These are phyloP conservation scores for Solanum appendiculatum DNA, from an alignment of 257 asterid genomes.

Conservation along the genomic window DNA sequence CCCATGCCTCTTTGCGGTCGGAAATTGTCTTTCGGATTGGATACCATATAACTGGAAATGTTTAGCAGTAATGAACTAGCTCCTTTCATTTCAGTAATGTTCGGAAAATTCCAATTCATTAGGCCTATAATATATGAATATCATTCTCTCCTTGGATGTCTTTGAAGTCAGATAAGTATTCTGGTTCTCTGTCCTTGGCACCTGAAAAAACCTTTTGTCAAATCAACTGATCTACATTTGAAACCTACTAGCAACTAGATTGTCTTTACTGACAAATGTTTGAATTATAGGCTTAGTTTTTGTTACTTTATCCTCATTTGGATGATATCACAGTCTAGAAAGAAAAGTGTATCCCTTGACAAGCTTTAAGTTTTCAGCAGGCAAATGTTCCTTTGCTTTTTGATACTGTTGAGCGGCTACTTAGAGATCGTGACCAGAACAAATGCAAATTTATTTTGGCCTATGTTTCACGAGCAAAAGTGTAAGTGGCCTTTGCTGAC, in stretches of 20 bases:
- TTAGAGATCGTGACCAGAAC: conserved; percentile 19
- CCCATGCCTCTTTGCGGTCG: background rate
- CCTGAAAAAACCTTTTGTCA: background rate
- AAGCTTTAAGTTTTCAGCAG: conserved; percentile 80
- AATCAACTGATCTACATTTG: background rate
- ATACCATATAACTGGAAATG: background rate
- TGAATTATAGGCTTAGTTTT: background rate
- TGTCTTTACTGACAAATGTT: background rate
- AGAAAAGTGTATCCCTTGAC: conserved; percentile 34
- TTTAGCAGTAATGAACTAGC: background rate
- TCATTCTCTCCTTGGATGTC: background rate
- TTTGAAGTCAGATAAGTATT: background rate
- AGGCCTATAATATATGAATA: background rate
- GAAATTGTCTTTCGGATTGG: background rate
- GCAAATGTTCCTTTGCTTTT: conserved; percentile 66
- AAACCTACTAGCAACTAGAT: background rate
- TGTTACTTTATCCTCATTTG: background rate
- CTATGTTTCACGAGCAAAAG: conserved; percentile 78
- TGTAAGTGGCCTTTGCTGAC: conserved; percentile 31
- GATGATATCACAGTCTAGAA: background rate
- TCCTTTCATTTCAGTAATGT: background rate
- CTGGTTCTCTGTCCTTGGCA: background rate
- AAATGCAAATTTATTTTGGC: conserved; percentile 73
- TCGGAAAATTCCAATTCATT: background rate
- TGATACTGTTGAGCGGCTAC: conserved; percentile 61